These are phyloP conservation scores for Ophiostoma tasmaniense DNA, from an alignment of 2,329 filamentous ascomycete species.

Conservation along the genomic window DNA sequence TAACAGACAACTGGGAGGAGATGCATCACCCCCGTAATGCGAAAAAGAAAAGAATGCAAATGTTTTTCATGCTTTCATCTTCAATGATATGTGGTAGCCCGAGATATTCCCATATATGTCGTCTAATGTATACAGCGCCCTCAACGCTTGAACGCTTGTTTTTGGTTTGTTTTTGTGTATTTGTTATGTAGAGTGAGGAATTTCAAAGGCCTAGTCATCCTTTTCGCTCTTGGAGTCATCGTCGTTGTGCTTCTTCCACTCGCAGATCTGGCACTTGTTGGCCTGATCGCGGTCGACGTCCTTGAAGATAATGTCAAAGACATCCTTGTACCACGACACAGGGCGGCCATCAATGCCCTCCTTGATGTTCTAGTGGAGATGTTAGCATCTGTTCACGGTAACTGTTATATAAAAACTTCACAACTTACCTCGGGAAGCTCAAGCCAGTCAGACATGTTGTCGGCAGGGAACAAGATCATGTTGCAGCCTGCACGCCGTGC, in stretches of 20 bases:
- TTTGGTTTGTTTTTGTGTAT: constrained; percentile 8
- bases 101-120: not conserved
- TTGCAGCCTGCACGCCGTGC: constrained; percentile 86
- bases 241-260: constrained; percentile 43
- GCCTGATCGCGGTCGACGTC: constrained; percentile 64
- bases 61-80: not conserved
- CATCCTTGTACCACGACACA: constrained; percentile 87
- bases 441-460: constrained; percentile 95
- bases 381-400: constrained; percentile 13
- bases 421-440: constrained; percentile 84
- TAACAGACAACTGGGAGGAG: not conserved
- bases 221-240: constrained; percentile 43
- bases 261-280: constrained; percentile 61
- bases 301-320: constrained; percentile 86
- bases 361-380: constrained; percentile 75
- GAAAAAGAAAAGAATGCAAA: not conserved
- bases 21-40: not conserved
- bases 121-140: not conserved
- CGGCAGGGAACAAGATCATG: constrained; percentile 87
- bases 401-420: no score
- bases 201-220: constrained; percentile 22
- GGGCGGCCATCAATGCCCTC: constrained; percentile 86
- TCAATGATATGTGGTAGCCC: not conserved
- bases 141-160: not conserved
- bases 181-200: not conserved